Evolutionary conservation across 2,329 filamentous ascomycete genomes (phyloP), one percentile per base, ranked within the genome.

Genomic region (Colletotrichum tropicale): DNA sequence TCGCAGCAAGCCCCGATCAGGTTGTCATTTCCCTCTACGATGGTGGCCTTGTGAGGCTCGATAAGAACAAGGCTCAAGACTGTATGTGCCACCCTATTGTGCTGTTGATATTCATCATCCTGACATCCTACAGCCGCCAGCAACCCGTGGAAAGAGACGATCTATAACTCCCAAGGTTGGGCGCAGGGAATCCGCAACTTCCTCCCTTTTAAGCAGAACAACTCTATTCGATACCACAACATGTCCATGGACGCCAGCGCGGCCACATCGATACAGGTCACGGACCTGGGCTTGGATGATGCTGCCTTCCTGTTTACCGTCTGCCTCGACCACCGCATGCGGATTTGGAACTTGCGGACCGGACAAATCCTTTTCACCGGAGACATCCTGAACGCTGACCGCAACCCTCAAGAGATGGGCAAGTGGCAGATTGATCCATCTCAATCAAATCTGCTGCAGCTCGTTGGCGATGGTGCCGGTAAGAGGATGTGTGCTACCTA

Each of bases 311-410:
- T 91, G 3, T 95, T 98, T 80, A 96, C 96, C 0, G 92, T 98
- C 65, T 97, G 94, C 77, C 88, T 99, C 75, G 96, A 99, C 80
- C 96, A 99, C 82, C 93, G 93, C 13, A 87, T 99, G 82, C 93
- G 96, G 80, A 93, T 97, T 52, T 98, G 97, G 96, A 97, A 98
- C 81, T 88, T 96, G 36, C 88, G 91, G n/a, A 94, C 91, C 52
- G 96, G 96, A 62, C 94, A 93, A 81, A 91, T 98, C 70, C 91
- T 95, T 7, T 92, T 92, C 71, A 93, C 93, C 8, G 92, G 92
- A 79, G 96, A 99, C 83, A 88, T 99, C 36, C 84, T 98, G 18
- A 92, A 94, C 79, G 89, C 93, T 24, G 87, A 90, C 36, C 85
- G 91, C 69, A 91, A 94, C 66, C 89, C 92, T 1, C 92, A 95